Evolutionary conservation across 1,284 basidiomycete species (phyloP), one percentile per base, ranked within the genome.

Genomic region (Jaminaea rosea): DNA sequence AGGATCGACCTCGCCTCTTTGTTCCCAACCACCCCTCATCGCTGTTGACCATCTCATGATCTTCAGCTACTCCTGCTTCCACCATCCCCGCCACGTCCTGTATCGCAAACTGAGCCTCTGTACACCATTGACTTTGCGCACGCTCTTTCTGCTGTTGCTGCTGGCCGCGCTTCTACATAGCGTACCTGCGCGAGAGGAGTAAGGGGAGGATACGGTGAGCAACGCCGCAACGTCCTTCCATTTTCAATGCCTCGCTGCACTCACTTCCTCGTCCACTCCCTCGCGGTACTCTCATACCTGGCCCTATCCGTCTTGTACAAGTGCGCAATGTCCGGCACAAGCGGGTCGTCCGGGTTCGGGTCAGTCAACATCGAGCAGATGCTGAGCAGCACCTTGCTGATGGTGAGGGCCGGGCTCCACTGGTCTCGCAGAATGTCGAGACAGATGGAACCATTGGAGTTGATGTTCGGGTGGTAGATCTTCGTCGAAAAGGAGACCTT

Each of bases 401-500:
- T 96, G 55, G 94, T 97, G 78, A 98, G 80, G 44, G 94, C 94
- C 46, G 94, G 94, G 58, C 63, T 63, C 69, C 67, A 75, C 50
- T 74, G 91, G 77, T 96, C 91, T 78, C 89, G 83, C 75, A 96
- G 79, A 74, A 96, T 96, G 77, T 96, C 94, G 67, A 99, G 80
- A 77, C 94, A 99, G 78, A 99, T 98, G 65, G 89, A 92, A 46
- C 94, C 94, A 71, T 94, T 92, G 62, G 87, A 86, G 76, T 94
- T 94, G 87, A 94, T 92, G 80, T 93, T 93, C 46, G 88, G 88
- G 77, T 93, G 90, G 76, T 90, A 91, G 74, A 80, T 80, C 75
- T 82, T 96, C 74, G 93, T 98, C 68, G 88, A 91, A 79, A 99
- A 98, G 78, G 86, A 87, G 77, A 98, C 90, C 83, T 97, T 97